These are phyloP conservation scores for Vickermania ingenoplastis DNA, from an alignment of 208 protist species.

Conservation along the genomic window DNA sequence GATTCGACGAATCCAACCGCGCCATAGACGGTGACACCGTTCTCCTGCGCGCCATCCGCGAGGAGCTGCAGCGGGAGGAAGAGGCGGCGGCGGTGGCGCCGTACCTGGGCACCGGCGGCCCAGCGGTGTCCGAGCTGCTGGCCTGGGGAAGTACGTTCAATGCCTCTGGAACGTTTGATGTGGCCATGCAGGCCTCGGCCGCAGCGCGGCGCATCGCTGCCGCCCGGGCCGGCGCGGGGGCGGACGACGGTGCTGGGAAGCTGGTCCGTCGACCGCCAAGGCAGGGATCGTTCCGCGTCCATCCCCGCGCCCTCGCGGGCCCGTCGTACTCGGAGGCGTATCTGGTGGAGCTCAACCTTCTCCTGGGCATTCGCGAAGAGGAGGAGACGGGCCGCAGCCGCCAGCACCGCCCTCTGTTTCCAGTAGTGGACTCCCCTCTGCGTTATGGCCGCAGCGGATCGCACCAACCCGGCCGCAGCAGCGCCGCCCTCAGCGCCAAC, in stretches of 20 bases:
- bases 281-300: background rate
- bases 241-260: too few species aligned
- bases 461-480: too few species aligned
- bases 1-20: background rate
- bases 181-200: background rate
- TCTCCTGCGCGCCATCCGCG: background rate
- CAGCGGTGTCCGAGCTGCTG: background rate
- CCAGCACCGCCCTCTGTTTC: too few species aligned
- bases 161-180: background rate
- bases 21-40: background rate
- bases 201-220: background rate
- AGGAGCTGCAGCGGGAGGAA: background rate
- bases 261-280: too few species aligned
- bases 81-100: background rate
- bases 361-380: background rate
- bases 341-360: background rate
- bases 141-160: background rate
- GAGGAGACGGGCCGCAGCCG: background rate
- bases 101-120: background rate
- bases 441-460: too few species aligned
- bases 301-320: background rate
- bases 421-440: too few species aligned
- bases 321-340: background rate
- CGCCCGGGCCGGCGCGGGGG: background rate
- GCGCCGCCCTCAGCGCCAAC: too few species aligned